A percentile compares a stretch with the other conserved stretches of the same genome.
These are phyloP conservation scores for Papiliotrema laurentii DNA, from an alignment of 1,284 basidiomycete genomes.

Conservation along the genomic window DNA sequence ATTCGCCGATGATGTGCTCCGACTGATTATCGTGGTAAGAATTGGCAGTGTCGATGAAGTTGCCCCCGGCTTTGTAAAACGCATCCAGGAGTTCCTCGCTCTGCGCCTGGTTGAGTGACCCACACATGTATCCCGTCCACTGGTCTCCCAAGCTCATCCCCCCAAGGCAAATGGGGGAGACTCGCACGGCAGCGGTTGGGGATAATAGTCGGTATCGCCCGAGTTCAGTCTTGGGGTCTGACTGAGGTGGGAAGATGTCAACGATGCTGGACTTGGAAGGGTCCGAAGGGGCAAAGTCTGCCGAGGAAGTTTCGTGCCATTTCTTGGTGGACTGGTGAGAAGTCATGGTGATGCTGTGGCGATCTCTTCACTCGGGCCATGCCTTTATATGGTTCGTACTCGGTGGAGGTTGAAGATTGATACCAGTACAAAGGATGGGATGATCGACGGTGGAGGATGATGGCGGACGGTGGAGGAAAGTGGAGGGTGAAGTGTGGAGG, in stretches of 20 bases:
- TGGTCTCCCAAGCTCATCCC: conserved; percentile 53
- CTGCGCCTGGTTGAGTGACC: conserved; percentile 18
- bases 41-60: conserved; percentile 46
- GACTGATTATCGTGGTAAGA: conserved; percentile 37
- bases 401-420: background rate
- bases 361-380: background rate
- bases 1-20: conserved; percentile 48
- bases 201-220: conserved; percentile 49
- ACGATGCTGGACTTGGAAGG: background rate
- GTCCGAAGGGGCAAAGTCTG: conserved; percentile 9
- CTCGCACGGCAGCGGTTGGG: conserved; percentile 48
- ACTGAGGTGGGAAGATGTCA: conserved; percentile 20
- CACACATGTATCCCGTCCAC: conserved; percentile 41
- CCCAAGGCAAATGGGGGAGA: conserved; percentile 54
- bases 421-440: background rate
- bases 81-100: conserved; percentile 42
- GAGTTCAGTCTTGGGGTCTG: conserved; percentile 34
- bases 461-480: no score
- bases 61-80: conserved; percentile 38
- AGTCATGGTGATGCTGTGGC: background rate
- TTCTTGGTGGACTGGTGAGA: background rate
- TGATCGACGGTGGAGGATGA: background rate
- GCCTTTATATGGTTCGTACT: background rate
- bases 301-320: conserved; percentile 8
- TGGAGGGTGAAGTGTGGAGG: background rate